phyloP scores from a whole-genome alignment of 345 rosid genomes.

The Orychophragmus violaceus region DNA sequence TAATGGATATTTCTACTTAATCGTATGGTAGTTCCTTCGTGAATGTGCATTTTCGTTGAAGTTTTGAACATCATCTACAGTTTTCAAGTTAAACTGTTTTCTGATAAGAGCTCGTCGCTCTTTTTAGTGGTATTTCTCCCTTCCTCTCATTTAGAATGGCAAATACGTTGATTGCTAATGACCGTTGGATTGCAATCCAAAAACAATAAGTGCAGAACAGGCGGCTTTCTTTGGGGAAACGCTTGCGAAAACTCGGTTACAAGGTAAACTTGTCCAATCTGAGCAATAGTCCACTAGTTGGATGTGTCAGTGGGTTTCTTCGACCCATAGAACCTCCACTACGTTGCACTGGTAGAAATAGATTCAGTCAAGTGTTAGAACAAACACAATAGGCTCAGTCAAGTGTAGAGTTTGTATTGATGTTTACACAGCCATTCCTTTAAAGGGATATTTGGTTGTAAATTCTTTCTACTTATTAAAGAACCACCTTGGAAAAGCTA shows the following conservation, averaged over 20 bases:
- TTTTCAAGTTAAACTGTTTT: no score
- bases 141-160: no score
- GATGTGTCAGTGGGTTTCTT: conserved; percentile 25
- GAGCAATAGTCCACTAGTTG: conserved; percentile 6
- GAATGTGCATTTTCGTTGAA: background rate
- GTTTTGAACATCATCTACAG: background rate
- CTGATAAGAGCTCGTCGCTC: no score
- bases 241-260: conserved; percentile 32
- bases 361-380: conserved; percentile 12
- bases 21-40: background rate
- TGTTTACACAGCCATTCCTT: background rate
- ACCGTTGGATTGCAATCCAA: conserved; percentile 26
- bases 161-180: no score
- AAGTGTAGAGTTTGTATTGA: conserved; percentile 1
- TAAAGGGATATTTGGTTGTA: background rate
- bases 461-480: background rate
- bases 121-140: no score
- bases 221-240: conserved; percentile 33
- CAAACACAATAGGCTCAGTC: background rate
- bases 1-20: conserved; percentile 1
- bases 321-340: conserved; percentile 23
- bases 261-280: conserved; percentile 33
- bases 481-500: background rate
- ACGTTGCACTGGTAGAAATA: background rate
- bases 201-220: conserved; percentile 22